Base-by-base conservation (phyloP, 768 basidiomycete species). In the Suillus placidus region DNA sequence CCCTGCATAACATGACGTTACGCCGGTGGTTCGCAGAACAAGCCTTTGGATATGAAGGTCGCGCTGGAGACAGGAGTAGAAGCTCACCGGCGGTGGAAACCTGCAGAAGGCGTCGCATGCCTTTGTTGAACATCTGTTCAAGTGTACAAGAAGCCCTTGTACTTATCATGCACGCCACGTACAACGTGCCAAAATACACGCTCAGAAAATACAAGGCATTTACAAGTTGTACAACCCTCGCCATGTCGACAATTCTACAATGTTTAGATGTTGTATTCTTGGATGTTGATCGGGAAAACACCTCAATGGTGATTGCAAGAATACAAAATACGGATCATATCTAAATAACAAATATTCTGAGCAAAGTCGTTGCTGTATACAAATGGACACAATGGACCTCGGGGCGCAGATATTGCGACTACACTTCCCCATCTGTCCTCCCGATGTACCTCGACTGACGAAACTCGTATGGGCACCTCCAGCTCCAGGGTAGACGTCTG, bases 361-460 rank as follows among this genome's bases (percentile, higher is more conserved):
- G 40, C 58, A 60, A 60, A 42, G 18, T 18, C 12, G 40, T 42
- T 37, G 40, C 16, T 18, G 12, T 42, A 42, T 32, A 18, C 38
- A 60, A 42, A 60, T 30, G 26, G 30, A 42, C 23, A 12, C 18
- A 60, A 60, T 60, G 26, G 40, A 60, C 58, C 58, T 60, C 40
- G n/a, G 57, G 9, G 10, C 58, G 12, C 40, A 30, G 42, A 60
- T 13, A 42, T 83, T 23, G 73, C 63, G 30, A 62, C 55, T 45
- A 71, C 72, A 13, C 72, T 74, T 30, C 75, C 69, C 62, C 80
- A 77, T 58, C 81, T 83, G 52, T 45, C 60, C 38, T 67, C 70
- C 88, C 87, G 88, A 75, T 87, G 84, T 63, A 83, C 83, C 23
- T 83, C 71, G 66, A 89, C 87, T 73, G 80, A 76, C 65, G 81